Conservation (phyloP, 108 stramenopile species). For the Pelagomonas calceolata region DNA sequence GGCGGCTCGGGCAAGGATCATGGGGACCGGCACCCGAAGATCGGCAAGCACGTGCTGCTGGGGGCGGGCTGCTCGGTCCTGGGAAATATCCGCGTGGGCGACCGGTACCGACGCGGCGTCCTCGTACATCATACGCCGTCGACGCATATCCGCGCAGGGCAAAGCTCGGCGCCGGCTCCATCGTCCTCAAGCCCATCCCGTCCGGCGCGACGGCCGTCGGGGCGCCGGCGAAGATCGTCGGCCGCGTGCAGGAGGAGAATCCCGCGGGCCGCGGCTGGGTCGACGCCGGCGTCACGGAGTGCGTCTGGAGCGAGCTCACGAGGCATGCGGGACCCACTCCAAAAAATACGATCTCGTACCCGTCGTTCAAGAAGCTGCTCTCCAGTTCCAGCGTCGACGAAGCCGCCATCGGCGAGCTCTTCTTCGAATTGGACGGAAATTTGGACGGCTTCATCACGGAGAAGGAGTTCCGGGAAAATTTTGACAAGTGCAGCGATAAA, state of each 20-base stretch:
- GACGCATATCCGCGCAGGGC: conserved; percentile 11
- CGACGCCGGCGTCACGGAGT: conserved; percentile 13
- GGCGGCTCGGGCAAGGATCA: conserved; percentile 46
- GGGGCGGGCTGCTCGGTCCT: conserved; percentile 51
- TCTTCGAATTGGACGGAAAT: conserved; percentile 40
- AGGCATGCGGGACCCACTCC: conserved; percentile 2
- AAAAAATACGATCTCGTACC: conserved; percentile 17
- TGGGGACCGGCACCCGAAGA: conserved; percentile 60
- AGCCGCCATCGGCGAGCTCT: conserved; percentile 41
- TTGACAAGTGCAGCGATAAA: too few relatives aligned
- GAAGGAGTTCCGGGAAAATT: too few relatives aligned
- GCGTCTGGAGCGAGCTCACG: not conserved
- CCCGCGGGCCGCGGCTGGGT: conserved; percentile 16
- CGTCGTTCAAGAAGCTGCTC: conserved; percentile 26
- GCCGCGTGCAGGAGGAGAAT: conserved; percentile 34
- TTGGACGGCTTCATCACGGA: too few relatives aligned
- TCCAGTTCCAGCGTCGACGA: conserved; percentile 25
- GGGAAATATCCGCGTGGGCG: conserved; percentile 50
- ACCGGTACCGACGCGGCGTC: conserved; percentile 21
- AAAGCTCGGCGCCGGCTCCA: conserved; percentile 39
- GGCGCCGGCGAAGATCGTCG: conserved; percentile 43
- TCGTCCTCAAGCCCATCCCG: conserved; percentile 35
- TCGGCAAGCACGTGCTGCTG: conserved; percentile 51
- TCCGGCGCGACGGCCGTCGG: conserved; percentile 43
- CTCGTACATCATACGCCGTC: conserved; percentile 10